These are phyloP conservation scores for Paraphoma chrysanthemicola DNA, from an alignment of 2,329 filamentous ascomycete species.

Conservation along the genomic window DNA sequence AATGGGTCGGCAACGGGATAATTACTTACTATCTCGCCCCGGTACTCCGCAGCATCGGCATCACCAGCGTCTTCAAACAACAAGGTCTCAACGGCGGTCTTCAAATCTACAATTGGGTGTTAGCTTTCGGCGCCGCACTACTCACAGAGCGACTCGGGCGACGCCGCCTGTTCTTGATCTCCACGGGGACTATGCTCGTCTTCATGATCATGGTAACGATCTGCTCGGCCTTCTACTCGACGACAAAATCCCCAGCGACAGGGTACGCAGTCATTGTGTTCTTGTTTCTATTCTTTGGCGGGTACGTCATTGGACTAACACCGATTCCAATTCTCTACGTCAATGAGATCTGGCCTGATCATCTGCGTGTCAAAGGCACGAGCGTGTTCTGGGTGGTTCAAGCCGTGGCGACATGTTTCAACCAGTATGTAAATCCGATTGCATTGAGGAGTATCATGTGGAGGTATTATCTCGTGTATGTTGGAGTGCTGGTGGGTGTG, in stretches of 20 bases:
- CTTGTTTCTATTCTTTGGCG: conserved; percentile 25
- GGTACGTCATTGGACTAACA: conserved; percentile 44
- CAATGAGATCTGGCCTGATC: conserved; percentile 45
- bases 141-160: conserved; percentile 53
- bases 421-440: conserved; percentile 28
- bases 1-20: conserved; percentile 51
- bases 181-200: conserved; percentile 53
- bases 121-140: conserved; percentile 48
- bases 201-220: conserved; percentile 53
- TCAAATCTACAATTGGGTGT: conserved; percentile 50
- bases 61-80: conserved; percentile 44
- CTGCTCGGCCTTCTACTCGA: conserved; percentile 41
- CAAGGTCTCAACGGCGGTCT: conserved; percentile 50
- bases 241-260: conserved; percentile 1
- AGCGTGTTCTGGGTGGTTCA: conserved; percentile 26
- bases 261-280: conserved; percentile 25
- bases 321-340: conserved; percentile 42
- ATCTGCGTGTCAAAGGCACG: conserved; percentile 26
- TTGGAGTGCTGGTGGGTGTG: conserved; percentile 20
- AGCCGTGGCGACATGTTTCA: conserved; percentile 22
- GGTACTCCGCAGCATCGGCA: conserved; percentile 48
- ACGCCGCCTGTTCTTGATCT: conserved; percentile 52
- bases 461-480: conserved; percentile 33
- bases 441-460: conserved; percentile 28
- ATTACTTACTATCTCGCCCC: conserved; percentile 48